Evolutionary conservation across 1,139 yeast genomes (phyloP).

Genomic region (Casaregolazyma lundiana): DNA sequence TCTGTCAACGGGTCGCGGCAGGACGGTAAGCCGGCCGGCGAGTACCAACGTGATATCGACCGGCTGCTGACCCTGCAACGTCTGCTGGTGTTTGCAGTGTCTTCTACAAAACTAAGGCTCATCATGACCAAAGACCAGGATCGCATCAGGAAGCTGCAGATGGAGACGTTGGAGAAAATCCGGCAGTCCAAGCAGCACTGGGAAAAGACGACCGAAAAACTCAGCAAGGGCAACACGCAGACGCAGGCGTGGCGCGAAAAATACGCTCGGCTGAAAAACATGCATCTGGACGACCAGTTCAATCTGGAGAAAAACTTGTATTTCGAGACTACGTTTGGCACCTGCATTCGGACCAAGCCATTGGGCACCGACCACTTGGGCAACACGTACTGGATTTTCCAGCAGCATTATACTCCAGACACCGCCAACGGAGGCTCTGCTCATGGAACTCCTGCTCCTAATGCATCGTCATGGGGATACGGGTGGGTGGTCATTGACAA

Average conservation of each 20-base stretch:
- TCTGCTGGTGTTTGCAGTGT: constrained; percentile 27
- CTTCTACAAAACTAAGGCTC: constrained; percentile 33
- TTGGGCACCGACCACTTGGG: constrained; percentile 34
- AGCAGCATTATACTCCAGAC: constrained; percentile 23
- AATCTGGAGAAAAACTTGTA: constrained; percentile 4
- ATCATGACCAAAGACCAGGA: constrained; percentile 32
- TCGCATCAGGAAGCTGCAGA: constrained; percentile 23
- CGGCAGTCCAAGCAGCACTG: constrained; percentile 22
- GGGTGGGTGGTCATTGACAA: constrained; percentile 10
- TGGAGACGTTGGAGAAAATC: constrained; percentile 26
- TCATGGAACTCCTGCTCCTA: not conserved
- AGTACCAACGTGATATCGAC: constrained; percentile 10
- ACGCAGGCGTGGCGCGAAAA: constrained; percentile 22
- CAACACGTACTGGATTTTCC: constrained; percentile 37
- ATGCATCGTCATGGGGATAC: constrained; percentile 4
- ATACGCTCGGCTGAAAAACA: constrained; percentile 14
- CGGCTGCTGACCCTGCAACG: constrained; percentile 14
- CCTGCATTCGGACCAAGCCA: constrained; percentile 32
- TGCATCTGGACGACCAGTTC: constrained; percentile 1
- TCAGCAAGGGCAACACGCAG: constrained; percentile 19
- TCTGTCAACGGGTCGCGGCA: constrained; percentile 6
- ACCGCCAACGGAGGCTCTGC: not conserved
- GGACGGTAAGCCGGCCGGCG: constrained; percentile 7
- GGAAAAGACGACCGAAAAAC: constrained; percentile 28
- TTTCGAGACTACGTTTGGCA: constrained; percentile 17